Base-by-base conservation (phyloP, 371 early-diverging fungal genomes). In the Chytridium lagenaria region DNA sequence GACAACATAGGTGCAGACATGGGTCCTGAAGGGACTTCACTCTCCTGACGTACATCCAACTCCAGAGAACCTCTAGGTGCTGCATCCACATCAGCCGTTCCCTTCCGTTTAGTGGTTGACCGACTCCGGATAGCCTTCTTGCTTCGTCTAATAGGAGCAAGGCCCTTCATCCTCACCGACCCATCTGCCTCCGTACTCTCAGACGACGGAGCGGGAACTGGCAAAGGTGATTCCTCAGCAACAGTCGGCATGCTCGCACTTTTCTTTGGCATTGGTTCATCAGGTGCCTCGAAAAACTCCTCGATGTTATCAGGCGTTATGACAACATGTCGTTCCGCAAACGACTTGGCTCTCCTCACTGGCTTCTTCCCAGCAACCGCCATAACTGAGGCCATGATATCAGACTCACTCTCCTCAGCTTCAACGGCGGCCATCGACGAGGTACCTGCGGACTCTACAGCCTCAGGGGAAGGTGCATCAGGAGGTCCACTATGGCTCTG, bases 291-390 rank as follows among this genome's bases (percentile, higher is more conserved):
- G 64, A 38, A 19, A 38, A 59, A 71, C 22, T 75, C 73, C 39
- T 75, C 79, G 12, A 65, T 73, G 38, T 69, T 68, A 23, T 80
- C 77, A 22, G 81, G 73, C 3, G 81, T 81, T 57, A 82, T 82
- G 30, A 72, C 74, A 23, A 82, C 67, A 57, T 82, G 78, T 26
- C 77, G 59, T 44, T 82, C 79, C 23, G 69, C 73, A 70, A 78
- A 82, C 34, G 74, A 74, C 31, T 73, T 78, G 19, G 77, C 70
- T 15, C 83, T 72, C 31, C 37, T 30, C n/a, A 61, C 61, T 5
- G 36, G 15, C 36, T 61, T 61, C 36, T 61, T 61, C 19, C 57
- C 30, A 19, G 37, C 61, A 23, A 61, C 61, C 3, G 61, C 61
- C 61, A 61, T 10, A 28, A 61, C 61, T 10, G 34, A 33, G 3